A percentile compares a stretch with the other conserved stretches of the same genome.
Conservation (phyloP, 108 stramenopile species). For the Pseudonitzschia pungens region DNA sequence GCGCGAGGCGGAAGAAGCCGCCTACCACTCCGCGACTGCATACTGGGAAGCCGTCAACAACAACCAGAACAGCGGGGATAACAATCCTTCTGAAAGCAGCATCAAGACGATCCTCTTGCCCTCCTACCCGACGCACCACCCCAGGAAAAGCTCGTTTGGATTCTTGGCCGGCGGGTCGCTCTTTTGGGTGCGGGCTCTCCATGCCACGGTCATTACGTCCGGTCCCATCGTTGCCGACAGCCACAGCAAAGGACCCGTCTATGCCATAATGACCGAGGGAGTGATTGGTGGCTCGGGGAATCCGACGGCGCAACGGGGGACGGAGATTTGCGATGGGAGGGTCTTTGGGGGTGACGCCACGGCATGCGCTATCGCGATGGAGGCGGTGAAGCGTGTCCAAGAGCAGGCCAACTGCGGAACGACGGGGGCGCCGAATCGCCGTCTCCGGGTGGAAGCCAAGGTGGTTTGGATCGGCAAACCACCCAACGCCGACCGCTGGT, state of each 20-base stretch:
- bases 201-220: slow-evolving; percentile 7
- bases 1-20: slow-evolving; percentile 45
- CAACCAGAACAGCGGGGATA: background rate
- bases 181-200: slow-evolving; percentile 42
- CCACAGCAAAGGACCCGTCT: slow-evolving; percentile 13
- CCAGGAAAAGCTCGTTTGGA: slow-evolving; percentile 29
- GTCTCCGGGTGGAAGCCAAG: background rate
- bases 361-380: slow-evolving; percentile 3
- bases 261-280: slow-evolving; percentile 36
- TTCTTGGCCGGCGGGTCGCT: slow-evolving; percentile 29
- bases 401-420: background rate
- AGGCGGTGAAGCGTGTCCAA: slow-evolving; percentile 19
- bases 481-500: background rate
- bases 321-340: slow-evolving; percentile 31
- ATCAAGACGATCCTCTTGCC: slow-evolving; percentile 33
- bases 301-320: slow-evolving; percentile 33
- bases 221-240: background rate
- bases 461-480: slow-evolving; percentile 31
- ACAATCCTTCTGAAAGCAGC: too few relatives aligned
- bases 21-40: slow-evolving; percentile 44
- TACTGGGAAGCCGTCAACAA: slow-evolving; percentile 19
- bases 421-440: background rate
- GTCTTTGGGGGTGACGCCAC: slow-evolving; percentile 37
- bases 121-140: slow-evolving; percentile 22
- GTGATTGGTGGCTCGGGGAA: slow-evolving; percentile 53